Conservation (phyloP, 805 yeast species). For the Candida patagonica region DNA sequence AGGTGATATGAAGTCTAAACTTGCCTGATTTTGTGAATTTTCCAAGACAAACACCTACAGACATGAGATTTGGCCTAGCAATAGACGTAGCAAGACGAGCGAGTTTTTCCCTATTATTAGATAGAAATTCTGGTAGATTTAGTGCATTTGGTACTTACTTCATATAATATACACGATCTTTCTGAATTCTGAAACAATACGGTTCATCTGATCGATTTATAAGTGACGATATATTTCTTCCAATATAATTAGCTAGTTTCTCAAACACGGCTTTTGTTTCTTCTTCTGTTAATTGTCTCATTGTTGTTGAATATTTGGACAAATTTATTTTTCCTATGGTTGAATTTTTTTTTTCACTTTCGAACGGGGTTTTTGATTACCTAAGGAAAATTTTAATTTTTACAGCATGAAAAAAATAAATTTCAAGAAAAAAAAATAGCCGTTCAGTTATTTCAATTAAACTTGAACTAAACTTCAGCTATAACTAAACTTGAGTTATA, state of each 20-base stretch:
- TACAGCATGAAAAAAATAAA: background rate
- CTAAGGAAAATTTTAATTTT: background rate
- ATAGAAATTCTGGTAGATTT: background rate
- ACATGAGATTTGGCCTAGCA: constrained; percentile 82
- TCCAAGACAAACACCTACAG: constrained; percentile 88
- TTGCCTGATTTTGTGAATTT: constrained; percentile 97
- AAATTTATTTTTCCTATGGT: background rate
- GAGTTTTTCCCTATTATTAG: constrained; percentile 45
- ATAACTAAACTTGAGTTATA: no score
- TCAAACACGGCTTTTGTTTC: constrained; percentile 95
- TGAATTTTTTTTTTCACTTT: constrained; percentile 1
- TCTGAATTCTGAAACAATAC: constrained; percentile 90
- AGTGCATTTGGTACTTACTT: constrained; percentile 16
- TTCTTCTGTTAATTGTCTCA: constrained; percentile 95
- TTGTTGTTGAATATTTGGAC: constrained; percentile 23
- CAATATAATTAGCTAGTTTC: constrained; percentile 91
- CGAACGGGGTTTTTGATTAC: background rate
- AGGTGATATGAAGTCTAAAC: constrained; percentile 90
- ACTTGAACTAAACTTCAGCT: no score
- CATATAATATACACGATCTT: constrained; percentile 93
- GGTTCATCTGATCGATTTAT: constrained; percentile 79
- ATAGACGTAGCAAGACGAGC: constrained; percentile 86
- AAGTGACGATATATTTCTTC: constrained; percentile 83
- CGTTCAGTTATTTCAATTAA: no score
- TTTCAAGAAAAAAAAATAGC: background rate